Evolutionary conservation across 2,329 filamentous ascomycete species (phyloP), one percentile per base, ranked within the genome.

Genomic region (Rasamsonia emersonii): DNA sequence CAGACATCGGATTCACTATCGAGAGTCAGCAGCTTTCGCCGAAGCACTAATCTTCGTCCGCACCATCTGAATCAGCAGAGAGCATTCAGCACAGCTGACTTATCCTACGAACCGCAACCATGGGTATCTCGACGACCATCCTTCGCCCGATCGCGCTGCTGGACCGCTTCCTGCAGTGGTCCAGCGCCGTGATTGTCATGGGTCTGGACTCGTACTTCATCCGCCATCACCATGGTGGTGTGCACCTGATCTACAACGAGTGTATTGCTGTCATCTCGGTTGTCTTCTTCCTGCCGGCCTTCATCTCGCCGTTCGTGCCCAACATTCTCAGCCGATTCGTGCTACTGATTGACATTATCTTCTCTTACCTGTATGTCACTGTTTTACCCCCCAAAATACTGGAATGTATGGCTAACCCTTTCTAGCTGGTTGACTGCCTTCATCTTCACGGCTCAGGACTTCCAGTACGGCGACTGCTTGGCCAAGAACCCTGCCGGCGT

Each of bases 361-460:
- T 67, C 50, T 64, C 60, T 5, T 66, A 67, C 36, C 56, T 67
- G 56, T 64, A 50, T 14, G 53, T 40, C n/a, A 16, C 15, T 24
- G 13, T 15, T 24, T 30, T 25, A 10, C 27, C n/a, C 9, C 4
- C 16, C 16, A 25, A 16, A 3, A 10, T 11, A 24, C 18, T 21
- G 8, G 29, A 37, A 30, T 40, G 30, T 30, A 25, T 24, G 9
- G 15, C 19, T 38, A 27, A 29, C 5, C 6, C 9, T 15, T 18
- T 30, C 9, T 29, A 62, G 59, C 18, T 68, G 64, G 63, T 55
- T 68, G 45, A 67, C 64, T 1, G 51, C 61, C 11, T 67, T 67
- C 45, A 62, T 68, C 43, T 67, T 68, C 49, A 44, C 62, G 1
- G 57, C 63, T 4, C 56, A 66, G 47, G 62, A 65, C 53, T 68